Base-by-base conservation (phyloP, 192 early-diverging fungal genomes). In the Pecoramyces ruminantium region DNA sequence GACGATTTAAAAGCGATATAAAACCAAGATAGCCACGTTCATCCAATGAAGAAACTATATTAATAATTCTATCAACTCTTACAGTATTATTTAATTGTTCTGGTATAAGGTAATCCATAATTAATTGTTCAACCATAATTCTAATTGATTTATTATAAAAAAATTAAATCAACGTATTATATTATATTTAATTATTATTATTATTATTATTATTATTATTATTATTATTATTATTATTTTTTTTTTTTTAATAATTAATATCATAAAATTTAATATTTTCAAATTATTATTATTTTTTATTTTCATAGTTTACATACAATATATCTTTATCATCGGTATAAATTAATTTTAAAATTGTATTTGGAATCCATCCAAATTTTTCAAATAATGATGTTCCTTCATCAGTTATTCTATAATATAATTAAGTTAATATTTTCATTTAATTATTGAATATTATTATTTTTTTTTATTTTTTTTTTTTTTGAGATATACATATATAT, bases 321-420 rank as follows among this genome's bases (percentile, higher is more conserved):
- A 92, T 86, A n/a, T 96, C 94, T 6, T 87, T 82, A 78, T 97
- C 96, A 81, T 95, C 93, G 28, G 95, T 85, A 83, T 96, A 99
- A 25, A 96, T 83, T n/a, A 93, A 86, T 78, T 94, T 92, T 28
- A 97, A 83, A n/a, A 99, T 84, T 29, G 85, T 88, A 27, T 90
- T 88, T 4, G 96, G 95, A 82, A 99, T 96, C 90, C 93, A 93
- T 16, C 87, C 89, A 87, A 95, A 93, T 77, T 93, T 93, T 28
- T 85, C 87, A 29, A 87, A 84, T 4, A 90, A 87, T 13, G 83
- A 82, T 18, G 82, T 85, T 4, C 93, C 90, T n/a, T 89, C 78
- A 84, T 67, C 51, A 9, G 51, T 67, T 0, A 67, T 11, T 67
- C 51, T 34, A 34, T 34, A 34, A n/a, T n/a, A n/a, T n/a, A n/a